Evolutionary conservation across 139 green algal species (phyloP).

Genomic region (Tetratostichococcus sp.): DNA sequence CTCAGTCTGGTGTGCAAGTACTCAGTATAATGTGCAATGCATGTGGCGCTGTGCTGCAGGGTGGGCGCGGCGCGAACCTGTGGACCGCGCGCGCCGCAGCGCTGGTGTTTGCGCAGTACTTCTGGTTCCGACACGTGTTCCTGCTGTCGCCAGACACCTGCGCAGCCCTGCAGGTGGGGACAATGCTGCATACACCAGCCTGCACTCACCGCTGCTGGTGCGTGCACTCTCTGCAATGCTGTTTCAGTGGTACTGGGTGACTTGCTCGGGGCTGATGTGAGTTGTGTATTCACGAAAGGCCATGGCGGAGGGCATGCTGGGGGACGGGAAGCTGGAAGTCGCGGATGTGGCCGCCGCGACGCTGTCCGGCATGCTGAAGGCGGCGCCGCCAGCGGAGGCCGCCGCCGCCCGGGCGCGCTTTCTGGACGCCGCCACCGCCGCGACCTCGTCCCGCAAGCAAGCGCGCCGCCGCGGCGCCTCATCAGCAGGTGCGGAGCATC

Average conservation of each 20-base stretch:
- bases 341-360: constrained; percentile 63
- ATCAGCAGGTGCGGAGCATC: neutral
- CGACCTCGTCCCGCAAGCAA: neutral
- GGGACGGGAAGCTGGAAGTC: constrained; percentile 72
- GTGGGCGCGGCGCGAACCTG: constrained; percentile 25
- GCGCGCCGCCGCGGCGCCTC: neutral
- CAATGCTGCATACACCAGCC: too few species aligned
- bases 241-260: too few species aligned
- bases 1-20: too few species aligned
- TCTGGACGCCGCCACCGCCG: constrained; percentile 21
- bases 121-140: constrained; percentile 78
- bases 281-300: neutral
- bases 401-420: constrained; percentile 35
- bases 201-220: too few species aligned
- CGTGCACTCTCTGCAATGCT: too few species aligned
- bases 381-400: constrained; percentile 22
- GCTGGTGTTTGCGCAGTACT: constrained; percentile 57
- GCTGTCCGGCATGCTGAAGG: constrained; percentile 65
- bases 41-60: too few species aligned
- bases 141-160: constrained; percentile 38
- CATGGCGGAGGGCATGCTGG: constrained; percentile 46
- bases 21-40: too few species aligned
- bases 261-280: too few species aligned
- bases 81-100: constrained; percentile 70
- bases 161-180: constrained; percentile 4